Evolutionary conservation across 2,329 filamentous ascomycete genomes (phyloP).

Genomic region (Penicillium sp.): DNA sequence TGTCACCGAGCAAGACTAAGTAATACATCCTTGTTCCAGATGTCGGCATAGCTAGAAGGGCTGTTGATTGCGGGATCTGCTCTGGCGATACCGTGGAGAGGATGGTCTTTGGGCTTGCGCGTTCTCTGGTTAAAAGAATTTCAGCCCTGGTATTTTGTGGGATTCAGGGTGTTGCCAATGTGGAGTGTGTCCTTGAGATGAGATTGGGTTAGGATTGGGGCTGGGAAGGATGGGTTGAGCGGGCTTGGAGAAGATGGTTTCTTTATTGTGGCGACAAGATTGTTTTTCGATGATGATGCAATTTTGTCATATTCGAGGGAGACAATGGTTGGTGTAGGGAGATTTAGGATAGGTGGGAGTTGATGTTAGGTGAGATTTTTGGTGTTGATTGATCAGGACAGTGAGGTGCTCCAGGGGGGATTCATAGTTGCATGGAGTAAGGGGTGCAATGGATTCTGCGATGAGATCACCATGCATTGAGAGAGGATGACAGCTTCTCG

Average conservation of each 20-base stretch:
- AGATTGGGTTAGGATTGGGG: neutral
- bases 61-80: neutral
- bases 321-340: neutral
- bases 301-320: neutral
- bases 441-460: too few species aligned
- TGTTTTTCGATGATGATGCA: neutral
- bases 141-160: neutral
- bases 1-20: neutral
- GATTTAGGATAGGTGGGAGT: neutral
- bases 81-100: neutral
- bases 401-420: too few species aligned
- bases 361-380: too few species aligned
- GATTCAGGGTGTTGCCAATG: neutral
- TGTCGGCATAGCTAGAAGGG: neutral
- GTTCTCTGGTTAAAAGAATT: neutral
- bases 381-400: too few species aligned
- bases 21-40: too few species aligned
- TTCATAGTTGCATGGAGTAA: too few species aligned
- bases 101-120: neutral
- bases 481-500: too few species aligned
- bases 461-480: too few species aligned
- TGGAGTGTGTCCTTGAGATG: neutral
- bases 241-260: neutral
- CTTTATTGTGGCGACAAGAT: neutral
- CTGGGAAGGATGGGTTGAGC: neutral